phyloP scores from a whole-genome alignment of 371 early-diverging fungal species.

The Apophysomyces sp. region DNA sequence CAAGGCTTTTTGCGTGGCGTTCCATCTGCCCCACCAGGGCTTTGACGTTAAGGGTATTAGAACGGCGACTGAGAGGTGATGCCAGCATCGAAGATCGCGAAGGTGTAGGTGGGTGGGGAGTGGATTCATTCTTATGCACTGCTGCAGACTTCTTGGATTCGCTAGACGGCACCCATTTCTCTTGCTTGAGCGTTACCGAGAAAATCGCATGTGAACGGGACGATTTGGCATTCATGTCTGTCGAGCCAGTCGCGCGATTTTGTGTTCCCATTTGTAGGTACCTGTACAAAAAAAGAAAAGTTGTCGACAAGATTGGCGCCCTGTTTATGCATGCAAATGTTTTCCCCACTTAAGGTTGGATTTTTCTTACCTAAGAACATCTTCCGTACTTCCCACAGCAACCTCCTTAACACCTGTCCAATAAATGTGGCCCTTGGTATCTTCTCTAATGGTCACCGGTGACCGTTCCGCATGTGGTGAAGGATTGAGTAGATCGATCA shows the following conservation, averaged over 20 bases:
- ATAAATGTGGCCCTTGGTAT: conserved; percentile 84
- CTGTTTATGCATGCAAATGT: conserved; percentile 5
- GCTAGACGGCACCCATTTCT: conserved; percentile 48
- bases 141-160: conserved; percentile 1
- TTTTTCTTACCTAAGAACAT: conserved; percentile 65
- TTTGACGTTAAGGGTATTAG: conserved; percentile 32
- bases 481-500: conserved; percentile 80
- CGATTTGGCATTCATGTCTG: conserved; percentile 96
- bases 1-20: conserved; percentile 11
- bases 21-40: conserved; percentile 42
- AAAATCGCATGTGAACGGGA: conserved; percentile 99
- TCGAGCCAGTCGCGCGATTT: conserved; percentile 90
- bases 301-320: neutral
- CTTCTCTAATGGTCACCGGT: conserved; percentile 87
- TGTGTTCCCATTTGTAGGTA: conserved; percentile 77
- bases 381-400: conserved; percentile 70
- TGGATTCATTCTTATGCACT: neutral
- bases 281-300: conserved; percentile 20
- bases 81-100: conserved; percentile 21
- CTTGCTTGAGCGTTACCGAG: conserved; percentile 82
- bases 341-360: conserved; percentile 7
- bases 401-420: conserved; percentile 93
- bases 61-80: conserved; percentile 16
- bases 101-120: conserved; percentile 12
- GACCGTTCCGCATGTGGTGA: conserved; percentile 55